Base-by-base conservation (phyloP, 306 rosid species). In the Quercus cerris region DNA sequence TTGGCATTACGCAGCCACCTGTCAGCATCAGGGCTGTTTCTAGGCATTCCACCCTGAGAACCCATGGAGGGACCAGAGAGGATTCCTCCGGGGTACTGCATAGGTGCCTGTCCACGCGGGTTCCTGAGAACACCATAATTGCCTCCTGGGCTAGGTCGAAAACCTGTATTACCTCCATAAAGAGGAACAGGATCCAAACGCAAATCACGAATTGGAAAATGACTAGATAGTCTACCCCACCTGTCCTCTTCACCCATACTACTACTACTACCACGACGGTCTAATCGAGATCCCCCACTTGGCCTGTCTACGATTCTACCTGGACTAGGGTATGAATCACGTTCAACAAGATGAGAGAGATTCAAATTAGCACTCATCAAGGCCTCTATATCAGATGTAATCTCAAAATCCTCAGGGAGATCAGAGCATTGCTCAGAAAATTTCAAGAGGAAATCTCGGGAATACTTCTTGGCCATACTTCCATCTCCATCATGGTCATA, bases 401-500 rank as follows among this genome's bases (percentile, higher is more conserved):
- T 82, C 77, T 88, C 87, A 83, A 96, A 93, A 84, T 80, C 84
- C n/a, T 83, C 75, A 4, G 98, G 98, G 87, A 90, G 93, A 64
- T 83, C 84, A 56, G 70, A 59, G 82, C 83, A 90, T 54, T 93
- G 97, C 83, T 81, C 83, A 3, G 88, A 83, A 58, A 90, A 93
- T 79, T 87, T 96, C 82, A 96, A 75, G 38, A 93, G 97, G 76
- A 96, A 96, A 88, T 96, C 98, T 70, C 96, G 81, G 2, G 99
- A 93, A 75, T 93, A 96, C 82, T 88, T 96, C 76, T 88, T 93
- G 1, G 73, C 71, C 67, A 83, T 66, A 69, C 71, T 81, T 74
- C 83, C 94, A 78, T 18, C 70, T 78, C 86, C 90, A 83, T 90
- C 93, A 44, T 71, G 71, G 58, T 76, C 83, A 57, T 58, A 72